phyloP scores from a whole-genome alignment of 202 grass and related monocot genomes.

The Dendrocalamus latiflorus region DNA sequence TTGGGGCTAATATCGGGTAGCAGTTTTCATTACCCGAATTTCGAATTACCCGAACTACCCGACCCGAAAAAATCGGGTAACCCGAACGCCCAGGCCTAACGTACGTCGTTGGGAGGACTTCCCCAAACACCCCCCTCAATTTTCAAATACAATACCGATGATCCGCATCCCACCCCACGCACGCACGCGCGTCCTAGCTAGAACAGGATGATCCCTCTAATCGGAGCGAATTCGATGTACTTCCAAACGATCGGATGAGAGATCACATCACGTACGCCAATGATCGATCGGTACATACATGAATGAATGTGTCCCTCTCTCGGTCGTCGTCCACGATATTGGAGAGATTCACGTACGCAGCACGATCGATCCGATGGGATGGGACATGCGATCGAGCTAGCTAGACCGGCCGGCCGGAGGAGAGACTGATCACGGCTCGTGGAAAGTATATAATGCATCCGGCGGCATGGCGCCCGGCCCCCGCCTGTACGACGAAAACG shows the following conservation, averaged over 20 bases:
- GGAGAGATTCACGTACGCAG: neutral
- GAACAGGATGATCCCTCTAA: neutral
- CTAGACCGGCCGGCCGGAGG: no score
- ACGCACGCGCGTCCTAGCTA: no score
- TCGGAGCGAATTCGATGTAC: neutral
- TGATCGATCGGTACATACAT: no score
- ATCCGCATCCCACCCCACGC: no score
- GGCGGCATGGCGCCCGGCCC: neutral
- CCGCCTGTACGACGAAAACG: neutral
- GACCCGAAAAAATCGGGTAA: no score
- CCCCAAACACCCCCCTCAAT: no score
- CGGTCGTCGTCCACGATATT: neutral
- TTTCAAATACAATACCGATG: no score
- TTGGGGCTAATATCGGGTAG: no score
- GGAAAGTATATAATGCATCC: neutral
- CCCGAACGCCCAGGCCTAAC: no score
- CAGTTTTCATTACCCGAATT: no score
- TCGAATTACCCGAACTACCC: no score
- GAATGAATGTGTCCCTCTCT: neutral
- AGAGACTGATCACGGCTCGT: neutral
- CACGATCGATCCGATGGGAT: neutral
- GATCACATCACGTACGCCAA: constrained; percentile 20
- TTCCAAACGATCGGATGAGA: neutral
- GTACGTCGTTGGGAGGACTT: no score
- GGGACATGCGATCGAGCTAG: neutral